These are phyloP conservation scores for Ophiostoma quercus DNA, from an alignment of 2,329 filamentous ascomycete species.

Conservation along the genomic window DNA sequence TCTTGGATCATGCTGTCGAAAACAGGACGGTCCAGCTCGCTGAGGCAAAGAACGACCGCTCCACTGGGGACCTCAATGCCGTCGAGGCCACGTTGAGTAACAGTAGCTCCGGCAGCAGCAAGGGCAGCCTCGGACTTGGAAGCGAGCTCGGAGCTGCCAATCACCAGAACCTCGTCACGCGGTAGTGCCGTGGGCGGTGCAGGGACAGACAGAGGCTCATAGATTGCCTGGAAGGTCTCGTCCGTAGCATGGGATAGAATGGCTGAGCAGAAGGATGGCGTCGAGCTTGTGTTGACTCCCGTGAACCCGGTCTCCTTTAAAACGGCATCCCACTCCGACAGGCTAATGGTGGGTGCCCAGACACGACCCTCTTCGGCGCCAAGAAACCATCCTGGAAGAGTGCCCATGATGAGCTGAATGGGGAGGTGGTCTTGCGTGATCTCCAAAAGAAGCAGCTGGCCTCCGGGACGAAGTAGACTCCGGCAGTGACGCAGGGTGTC, in stretches of 20 bases:
- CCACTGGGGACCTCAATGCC: not conserved
- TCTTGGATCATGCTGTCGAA: not conserved
- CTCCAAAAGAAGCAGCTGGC: not conserved
- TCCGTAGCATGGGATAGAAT: not conserved
- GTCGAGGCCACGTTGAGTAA: not conserved
- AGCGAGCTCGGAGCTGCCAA: not conserved
- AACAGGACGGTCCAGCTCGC: not conserved
- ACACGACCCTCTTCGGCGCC: not conserved
- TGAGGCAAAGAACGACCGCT: not conserved
- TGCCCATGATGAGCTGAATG: not conserved
- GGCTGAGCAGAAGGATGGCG: not conserved
- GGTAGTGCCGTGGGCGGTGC: not conserved
- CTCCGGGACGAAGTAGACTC: not conserved
- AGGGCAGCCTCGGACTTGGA: not conserved
- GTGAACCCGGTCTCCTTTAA: not conserved
- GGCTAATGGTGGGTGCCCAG: not conserved
- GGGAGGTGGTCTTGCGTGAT: not conserved
- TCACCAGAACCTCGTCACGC: not conserved
- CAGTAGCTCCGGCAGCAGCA: not conserved
- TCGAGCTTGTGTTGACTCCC: not conserved
- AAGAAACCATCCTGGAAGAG: not conserved
- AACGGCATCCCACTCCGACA: not conserved
- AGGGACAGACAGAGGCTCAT: not conserved
- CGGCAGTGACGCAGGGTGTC: not conserved
- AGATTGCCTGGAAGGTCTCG: not conserved